Base-by-base conservation (phyloP, 2,329 filamentous ascomycete genomes). In the Aspergillus sp. region DNA sequence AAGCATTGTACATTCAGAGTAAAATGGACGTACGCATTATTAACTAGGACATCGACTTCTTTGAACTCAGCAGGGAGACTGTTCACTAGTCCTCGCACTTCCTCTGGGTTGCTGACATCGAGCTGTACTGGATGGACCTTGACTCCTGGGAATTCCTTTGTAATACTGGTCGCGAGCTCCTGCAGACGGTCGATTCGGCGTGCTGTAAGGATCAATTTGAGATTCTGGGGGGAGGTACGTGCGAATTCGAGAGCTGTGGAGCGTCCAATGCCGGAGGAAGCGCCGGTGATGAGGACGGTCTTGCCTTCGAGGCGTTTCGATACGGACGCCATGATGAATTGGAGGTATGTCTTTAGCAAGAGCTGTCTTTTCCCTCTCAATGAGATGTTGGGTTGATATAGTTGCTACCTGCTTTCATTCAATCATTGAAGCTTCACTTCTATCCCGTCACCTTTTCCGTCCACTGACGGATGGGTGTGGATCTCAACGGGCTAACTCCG, bases 181-280 rank as follows among this genome's bases (percentile, higher is more conserved):
- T 44, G 50, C 4, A 52, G 40, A 11, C 50, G 23, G 50, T 35
- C 39, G n/a, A 52, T 45, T 14, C 50, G 50, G 24, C 50, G 50
- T 40, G 50, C 50, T 7, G 50, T 52, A 11, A 52, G 37, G 27
- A 52, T 44, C 23, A 52, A 24, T 31, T 35, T 52, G 39, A 52
- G 50, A 19, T 43, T 51, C 8, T 17, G 17, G 9, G 50, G 50
- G 2, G 50, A 14, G 24, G 39, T 45, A 5, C 24, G 23, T 31
- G 50, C 50, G 50, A 52, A 52, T 35, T 52, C 50, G 39, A 52
- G 40, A 11, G 50, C 50, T 45, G 50, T 52, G 7, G 50, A 52
- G 24, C 50, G 50, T 7, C 50, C 50, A 27, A 52, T 52, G 23
- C 50, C 50, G 3, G 50, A 52, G 2, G 50, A 52, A 5, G 50